Evolutionary conservation across 352 stramenopile genomes (phyloP), one percentile per base, ranked within the genome.

Genomic region (Globisporangium irregulare): DNA sequence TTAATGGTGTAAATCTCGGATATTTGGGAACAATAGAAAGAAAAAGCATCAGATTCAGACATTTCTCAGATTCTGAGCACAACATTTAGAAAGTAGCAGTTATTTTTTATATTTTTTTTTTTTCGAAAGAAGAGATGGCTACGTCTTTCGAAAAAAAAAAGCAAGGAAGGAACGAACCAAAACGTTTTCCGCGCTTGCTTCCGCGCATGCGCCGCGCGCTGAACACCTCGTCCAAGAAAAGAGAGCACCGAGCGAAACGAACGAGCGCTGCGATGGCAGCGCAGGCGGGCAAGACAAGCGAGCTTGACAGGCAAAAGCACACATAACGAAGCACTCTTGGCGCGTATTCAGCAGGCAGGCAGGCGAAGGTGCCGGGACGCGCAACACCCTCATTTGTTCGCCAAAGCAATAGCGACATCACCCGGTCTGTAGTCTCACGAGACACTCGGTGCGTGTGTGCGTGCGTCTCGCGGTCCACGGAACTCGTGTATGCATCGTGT

Each of bases 381-480:
- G 50, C 54, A 59, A 59, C 15, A 59, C 15, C 27, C n/a, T 25
- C 54, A 59, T 59, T 59, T 41, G 54, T 59, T 59, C 54, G 54
- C 27, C 54, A 59, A 38, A 59, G 54, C 54, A 59, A 59, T 41
- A 41, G 54, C 54, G 54, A 43, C 54, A 27, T 41, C 54, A 25
- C 25, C 54, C 27, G 25, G 54, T 59, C 54, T 41, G 54, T 43
- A 27, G 27, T 59, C 54, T 59, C 27, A 59, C 54, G 54, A 59
- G 50, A 15, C 50, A 41, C 54, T 41, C 54, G 54, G 54, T 59
- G 41, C 54, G 54, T 5, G 10, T 24, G 22, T 41, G 36, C 36
- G 22, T 43, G 10, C 10, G 3, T 15, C 10, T 4, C 22, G 12
- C 12, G 51, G 51, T 57, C 27, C 4, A 18, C 15, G 51, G 51